Base-by-base conservation (phyloP, 306 rosid genomes). In the Malus sylvestris region DNA sequence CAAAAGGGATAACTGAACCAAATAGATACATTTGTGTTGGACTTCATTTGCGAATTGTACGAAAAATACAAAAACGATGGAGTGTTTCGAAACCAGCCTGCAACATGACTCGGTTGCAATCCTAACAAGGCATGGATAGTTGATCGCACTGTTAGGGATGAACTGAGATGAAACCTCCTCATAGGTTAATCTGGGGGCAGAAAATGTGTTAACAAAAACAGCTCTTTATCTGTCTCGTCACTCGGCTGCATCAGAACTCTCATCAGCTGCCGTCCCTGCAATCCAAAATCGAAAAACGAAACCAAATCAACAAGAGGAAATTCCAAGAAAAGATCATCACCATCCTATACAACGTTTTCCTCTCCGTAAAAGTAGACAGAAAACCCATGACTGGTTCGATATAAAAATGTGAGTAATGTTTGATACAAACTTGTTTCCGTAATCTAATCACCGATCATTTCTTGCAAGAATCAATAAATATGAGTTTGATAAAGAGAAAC, bases 191-290 rank as follows among this genome's bases (percentile, higher is more conserved):
- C 75, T 38, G 52, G 67, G 68, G 57, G 44, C 10, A 27, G 70
- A 80, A 57, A 57, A 76, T 40, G 35, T 19, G 38, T 73, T 75
- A 57, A 77, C 74, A 79, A 73, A 68, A 49, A 45, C 16, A n/a
- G 22, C 63, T 20, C 18, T 49, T 19, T 25, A 2, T 19, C 65
- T 6, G 51, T 9, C 33, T 10, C 79, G 51, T 89, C 81, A 87
- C 51, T 82, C 81, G 25, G 72, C 79, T 69, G 62, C 81, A 67
- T 80, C 85, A 60, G 87, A 65, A 67, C 70, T 82, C 60, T 80
- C 85, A 35, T 75, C 89, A 61, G 84, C 64, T 12, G 35, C 88
- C 22, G 78, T 58, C 64, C 89, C 97, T 86, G 89, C n/a, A 81
- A 16, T 76, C 75, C 68, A 57, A 81, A 78, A 89, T 68, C 70